Evolutionary conservation across 257 asterid genomes (phyloP).

Genomic region (Voacanga thouarsii): DNA sequence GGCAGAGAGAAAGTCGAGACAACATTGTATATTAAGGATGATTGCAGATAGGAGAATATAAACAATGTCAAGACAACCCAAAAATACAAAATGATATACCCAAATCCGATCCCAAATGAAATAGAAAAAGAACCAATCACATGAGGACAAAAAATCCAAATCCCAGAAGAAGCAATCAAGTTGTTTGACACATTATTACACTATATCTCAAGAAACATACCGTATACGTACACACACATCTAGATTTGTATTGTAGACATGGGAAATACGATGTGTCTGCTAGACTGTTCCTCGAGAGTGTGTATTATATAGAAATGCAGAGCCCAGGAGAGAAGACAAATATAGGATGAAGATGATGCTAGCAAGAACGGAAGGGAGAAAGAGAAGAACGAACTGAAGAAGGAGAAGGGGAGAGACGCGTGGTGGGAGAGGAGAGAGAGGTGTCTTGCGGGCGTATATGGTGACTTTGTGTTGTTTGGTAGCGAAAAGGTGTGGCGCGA

Average conservation of each 20-base stretch:
- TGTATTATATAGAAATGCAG: background rate
- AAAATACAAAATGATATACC: background rate
- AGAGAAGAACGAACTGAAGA: constrained; percentile 5
- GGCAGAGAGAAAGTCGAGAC: background rate
- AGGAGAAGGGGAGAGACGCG: constrained; percentile 20
- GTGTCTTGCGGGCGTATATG: background rate
- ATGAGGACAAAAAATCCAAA: constrained; percentile 16
- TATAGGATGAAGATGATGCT: background rate
- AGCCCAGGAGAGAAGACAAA: background rate
- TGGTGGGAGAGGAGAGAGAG: constrained; percentile 18
- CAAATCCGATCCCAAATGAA: constrained; percentile 11
- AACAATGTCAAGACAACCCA: background rate
- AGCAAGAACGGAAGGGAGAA: constrained; percentile 19
- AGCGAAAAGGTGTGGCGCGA: constrained; percentile 26
- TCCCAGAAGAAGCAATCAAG: constrained; percentile 16
- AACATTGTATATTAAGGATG: background rate
- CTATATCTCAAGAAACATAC: background rate
- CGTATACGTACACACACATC: background rate
- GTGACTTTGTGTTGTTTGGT: constrained; percentile 19
- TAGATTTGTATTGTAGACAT: constrained; percentile 5
- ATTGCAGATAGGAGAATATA: background rate
- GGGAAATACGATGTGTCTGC: background rate
- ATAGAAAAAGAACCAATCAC: background rate
- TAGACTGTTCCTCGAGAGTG: background rate
- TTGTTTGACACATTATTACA: background rate